phyloP scores from a whole-genome alignment of 148 eudicot species.

The Gaultheria prostrata region DNA sequence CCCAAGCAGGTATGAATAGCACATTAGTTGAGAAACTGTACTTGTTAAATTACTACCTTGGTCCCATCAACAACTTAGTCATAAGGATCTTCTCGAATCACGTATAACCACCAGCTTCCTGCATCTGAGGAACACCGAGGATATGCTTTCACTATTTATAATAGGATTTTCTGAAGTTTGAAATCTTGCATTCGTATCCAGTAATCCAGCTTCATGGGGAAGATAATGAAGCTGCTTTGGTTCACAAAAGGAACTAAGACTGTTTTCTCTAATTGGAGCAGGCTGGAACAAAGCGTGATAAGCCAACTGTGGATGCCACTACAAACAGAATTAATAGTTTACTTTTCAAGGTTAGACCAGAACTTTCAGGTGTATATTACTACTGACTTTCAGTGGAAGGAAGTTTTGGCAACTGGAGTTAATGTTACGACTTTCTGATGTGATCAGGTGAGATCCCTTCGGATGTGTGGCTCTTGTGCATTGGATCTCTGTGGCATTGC shows the following conservation, averaged over 20 bases:
- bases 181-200: neutral
- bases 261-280: slow-evolving; percentile 32
- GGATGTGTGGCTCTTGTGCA: slow-evolving; percentile 97
- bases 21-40: neutral
- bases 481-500: slow-evolving; percentile 88
- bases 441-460: slow-evolving; percentile 80
- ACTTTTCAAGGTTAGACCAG: slow-evolving; percentile 67
- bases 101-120: slow-evolving; percentile 1
- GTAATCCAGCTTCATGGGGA: neutral
- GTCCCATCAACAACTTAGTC: neutral
- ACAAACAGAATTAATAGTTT: slow-evolving; percentile 75
- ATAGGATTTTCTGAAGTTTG: neutral
- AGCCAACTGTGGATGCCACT: slow-evolving; percentile 58
- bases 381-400: neutral
- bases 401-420: neutral
- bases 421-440: slow-evolving; percentile 6
- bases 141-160: neutral
- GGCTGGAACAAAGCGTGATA: slow-evolving; percentile 75
- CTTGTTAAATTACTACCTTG: neutral
- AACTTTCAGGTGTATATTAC: neutral
- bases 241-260: slow-evolving; percentile 7
- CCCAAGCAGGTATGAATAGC: neutral
- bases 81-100: neutral
- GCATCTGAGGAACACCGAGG: neutral
- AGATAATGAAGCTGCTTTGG: neutral